Percentiles rank a stretch among this genome's conserved stretches.
phyloP scores from a whole-genome alignment of 495 filamentous ascomycete species.

The Trichoderma reesei region DNA sequence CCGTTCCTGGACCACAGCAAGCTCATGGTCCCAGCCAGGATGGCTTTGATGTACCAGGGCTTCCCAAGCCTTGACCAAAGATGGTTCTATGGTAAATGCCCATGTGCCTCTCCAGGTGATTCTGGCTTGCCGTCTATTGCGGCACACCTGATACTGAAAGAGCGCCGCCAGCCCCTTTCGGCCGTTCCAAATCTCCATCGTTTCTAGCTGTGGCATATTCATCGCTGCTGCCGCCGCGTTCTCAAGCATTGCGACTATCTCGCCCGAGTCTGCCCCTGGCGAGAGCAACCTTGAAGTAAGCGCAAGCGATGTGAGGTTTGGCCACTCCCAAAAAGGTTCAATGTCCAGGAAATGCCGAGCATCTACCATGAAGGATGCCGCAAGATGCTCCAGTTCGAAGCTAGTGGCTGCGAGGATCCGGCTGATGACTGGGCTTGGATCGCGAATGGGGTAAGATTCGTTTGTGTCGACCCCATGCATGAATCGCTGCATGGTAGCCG shows the following conservation, averaged over 20 bases:
- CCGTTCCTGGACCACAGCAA: slow-evolving; percentile 20
- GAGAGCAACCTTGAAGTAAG: slow-evolving; percentile 25
- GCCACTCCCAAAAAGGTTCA: slow-evolving; percentile 27
- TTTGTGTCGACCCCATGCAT: slow-evolving; percentile 11
- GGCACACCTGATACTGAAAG: slow-evolving; percentile 25
- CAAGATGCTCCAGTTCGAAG: slow-evolving; percentile 27
- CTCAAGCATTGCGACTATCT: slow-evolving; percentile 24
- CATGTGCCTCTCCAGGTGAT: slow-evolving; percentile 30
- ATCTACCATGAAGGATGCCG: slow-evolving; percentile 29
- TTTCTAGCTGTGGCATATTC: slow-evolving; percentile 28
- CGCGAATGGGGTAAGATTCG: slow-evolving; percentile 19
- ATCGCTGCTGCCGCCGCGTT: slow-evolving; percentile 25
- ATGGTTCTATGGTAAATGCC: slow-evolving; percentile 23
- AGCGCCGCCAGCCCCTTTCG: slow-evolving; percentile 24
- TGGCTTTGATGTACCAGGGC: slow-evolving; percentile 21
- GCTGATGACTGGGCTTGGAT: slow-evolving; percentile 19
- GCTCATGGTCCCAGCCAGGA: slow-evolving; percentile 11
- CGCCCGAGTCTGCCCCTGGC: slow-evolving; percentile 17
- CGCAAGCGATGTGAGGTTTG: slow-evolving; percentile 25
- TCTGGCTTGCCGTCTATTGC: slow-evolving; percentile 18
- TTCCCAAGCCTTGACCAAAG: slow-evolving; percentile 28
- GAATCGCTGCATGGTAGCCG: slow-evolving; percentile 19
- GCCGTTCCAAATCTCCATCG: slow-evolving; percentile 34
- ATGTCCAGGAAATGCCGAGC: slow-evolving; percentile 26
- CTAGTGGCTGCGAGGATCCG: slow-evolving; percentile 20